A percentile compares a stretch with the other conserved stretches of the same genome.
phyloP scores from a whole-genome alignment of 352 stramenopile genomes.

The Phytophthora pseudosyringae region DNA sequence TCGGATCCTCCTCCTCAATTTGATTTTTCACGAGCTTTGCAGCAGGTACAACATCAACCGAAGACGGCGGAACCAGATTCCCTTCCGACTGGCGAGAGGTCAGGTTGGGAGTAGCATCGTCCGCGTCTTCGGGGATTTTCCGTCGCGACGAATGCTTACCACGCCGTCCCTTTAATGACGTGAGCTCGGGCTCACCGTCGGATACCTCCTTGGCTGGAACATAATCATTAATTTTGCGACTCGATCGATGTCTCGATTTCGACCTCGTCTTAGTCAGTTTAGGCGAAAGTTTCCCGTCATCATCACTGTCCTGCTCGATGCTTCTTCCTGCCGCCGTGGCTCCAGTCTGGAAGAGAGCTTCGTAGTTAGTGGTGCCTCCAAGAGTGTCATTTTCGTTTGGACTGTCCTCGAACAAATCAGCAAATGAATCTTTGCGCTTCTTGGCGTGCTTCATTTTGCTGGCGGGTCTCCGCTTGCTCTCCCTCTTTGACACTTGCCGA shows the following conservation, averaged over 20 bases:
- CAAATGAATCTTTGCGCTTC: constrained; percentile 75
- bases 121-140: constrained; percentile 6
- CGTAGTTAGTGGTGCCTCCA: constrained; percentile 50
- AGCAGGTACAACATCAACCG: constrained; percentile 20
- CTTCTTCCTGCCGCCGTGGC: constrained; percentile 4
- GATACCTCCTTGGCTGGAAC: constrained; percentile 11
- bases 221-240: constrained; percentile 23
- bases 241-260: constrained; percentile 25
- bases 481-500: constrained; percentile 4
- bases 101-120: constrained; percentile 6
- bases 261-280: constrained; percentile 14
- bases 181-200: constrained; percentile 23
- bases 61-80: background rate
- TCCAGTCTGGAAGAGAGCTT: constrained; percentile 56
- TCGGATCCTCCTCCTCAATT: constrained; percentile 47
- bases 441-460: constrained; percentile 34
- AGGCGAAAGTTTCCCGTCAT: constrained; percentile 13
- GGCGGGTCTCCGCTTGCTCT: constrained; percentile 21
- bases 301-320: constrained; percentile 27
- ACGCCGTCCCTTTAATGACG: constrained; percentile 26
- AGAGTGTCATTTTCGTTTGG: constrained; percentile 29
- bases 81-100: constrained; percentile 1
- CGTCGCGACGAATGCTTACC: constrained; percentile 15
- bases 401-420: constrained; percentile 72
- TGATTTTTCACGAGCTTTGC: constrained; percentile 7